A percentile compares a stretch with the other conserved stretches of the same genome.
These are phyloP conservation scores for Tremella mesenterica DNA, from an alignment of 768 basidiomycete genomes.

Conservation along the genomic window DNA sequence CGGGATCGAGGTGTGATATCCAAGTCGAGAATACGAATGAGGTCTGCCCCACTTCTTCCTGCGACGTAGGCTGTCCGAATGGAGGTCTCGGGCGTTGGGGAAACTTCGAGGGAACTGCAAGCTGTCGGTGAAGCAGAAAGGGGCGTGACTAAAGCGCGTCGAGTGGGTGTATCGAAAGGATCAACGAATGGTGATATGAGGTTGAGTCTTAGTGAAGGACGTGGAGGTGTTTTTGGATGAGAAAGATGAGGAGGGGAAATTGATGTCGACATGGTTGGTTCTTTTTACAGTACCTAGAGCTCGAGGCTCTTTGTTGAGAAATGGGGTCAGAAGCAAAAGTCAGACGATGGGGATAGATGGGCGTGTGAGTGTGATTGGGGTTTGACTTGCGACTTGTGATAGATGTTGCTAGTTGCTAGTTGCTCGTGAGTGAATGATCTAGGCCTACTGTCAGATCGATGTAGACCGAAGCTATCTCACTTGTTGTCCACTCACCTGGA, in stretches of 20 bases:
- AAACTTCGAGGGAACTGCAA: background rate
- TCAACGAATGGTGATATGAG: constrained; percentile 1
- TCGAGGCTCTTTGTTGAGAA: no score
- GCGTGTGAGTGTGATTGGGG: no score
- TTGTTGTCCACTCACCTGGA: no score
- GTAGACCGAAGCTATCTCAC: no score
- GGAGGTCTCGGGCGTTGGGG: background rate
- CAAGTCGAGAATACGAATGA: background rate
- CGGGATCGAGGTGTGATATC: background rate
- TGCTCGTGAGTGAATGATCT: no score
- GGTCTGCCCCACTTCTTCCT: background rate
- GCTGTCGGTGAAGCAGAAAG: background rate
- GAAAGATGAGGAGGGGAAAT: background rate
- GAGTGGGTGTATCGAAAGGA: constrained; percentile 1
- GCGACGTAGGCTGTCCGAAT: constrained; percentile 1
- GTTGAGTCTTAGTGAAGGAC: background rate
- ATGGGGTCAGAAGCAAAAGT: no score
- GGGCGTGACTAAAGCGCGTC: background rate
- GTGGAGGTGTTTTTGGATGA: background rate
- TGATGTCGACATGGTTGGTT: no score
- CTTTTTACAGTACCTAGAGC: no score
- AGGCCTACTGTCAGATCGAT: no score
- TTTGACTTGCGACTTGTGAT: no score
- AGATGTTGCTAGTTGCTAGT: no score
- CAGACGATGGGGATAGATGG: no score